These are phyloP conservation scores for Misopates orontium DNA, from an alignment of 257 asterid genomes.

Conservation along the genomic window DNA sequence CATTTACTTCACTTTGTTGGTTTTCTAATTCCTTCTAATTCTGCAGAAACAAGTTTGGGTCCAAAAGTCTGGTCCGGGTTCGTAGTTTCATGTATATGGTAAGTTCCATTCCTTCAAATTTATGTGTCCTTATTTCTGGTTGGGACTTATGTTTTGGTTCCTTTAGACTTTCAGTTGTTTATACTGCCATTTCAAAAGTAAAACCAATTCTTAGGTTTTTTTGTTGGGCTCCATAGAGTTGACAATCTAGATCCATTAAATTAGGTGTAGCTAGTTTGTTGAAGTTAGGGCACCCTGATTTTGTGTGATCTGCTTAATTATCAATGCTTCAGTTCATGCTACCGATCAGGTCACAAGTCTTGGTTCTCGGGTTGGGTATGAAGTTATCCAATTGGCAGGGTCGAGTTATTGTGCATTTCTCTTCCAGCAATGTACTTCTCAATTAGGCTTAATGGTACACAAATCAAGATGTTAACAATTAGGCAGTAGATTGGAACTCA, in stretches of 20 bases:
- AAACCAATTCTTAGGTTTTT: slow-evolving; percentile 12
- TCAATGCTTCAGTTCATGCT: background rate
- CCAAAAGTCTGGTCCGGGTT: slow-evolving; percentile 87
- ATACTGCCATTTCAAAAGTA: slow-evolving; percentile 3
- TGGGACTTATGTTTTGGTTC: background rate
- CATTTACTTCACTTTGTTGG: slow-evolving; percentile 7
- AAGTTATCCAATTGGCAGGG: background rate
- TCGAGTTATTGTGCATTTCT: background rate
- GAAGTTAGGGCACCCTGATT: background rate
- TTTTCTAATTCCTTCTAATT: slow-evolving; percentile 13
- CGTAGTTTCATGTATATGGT: slow-evolving; percentile 59
- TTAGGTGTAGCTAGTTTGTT: background rate
- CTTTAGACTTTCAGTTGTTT: background rate
- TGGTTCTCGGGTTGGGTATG: background rate
- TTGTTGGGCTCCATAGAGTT: background rate
- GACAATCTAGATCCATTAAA: background rate
- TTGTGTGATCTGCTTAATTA: background rate
- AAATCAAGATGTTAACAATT: slow-evolving; percentile 3
- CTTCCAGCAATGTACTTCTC: background rate
- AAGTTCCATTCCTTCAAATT: slow-evolving; percentile 32
- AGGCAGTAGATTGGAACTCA: background rate
- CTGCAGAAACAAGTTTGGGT: slow-evolving; percentile 97
- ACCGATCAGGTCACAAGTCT: background rate
- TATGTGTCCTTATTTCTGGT: slow-evolving; percentile 23
- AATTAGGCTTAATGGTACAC: background rate